A percentile compares a stretch with the other conserved stretches of the same genome.
These are phyloP conservation scores for Mimosa pudica DNA, from an alignment of 306 rosid genomes.

Conservation along the genomic window DNA sequence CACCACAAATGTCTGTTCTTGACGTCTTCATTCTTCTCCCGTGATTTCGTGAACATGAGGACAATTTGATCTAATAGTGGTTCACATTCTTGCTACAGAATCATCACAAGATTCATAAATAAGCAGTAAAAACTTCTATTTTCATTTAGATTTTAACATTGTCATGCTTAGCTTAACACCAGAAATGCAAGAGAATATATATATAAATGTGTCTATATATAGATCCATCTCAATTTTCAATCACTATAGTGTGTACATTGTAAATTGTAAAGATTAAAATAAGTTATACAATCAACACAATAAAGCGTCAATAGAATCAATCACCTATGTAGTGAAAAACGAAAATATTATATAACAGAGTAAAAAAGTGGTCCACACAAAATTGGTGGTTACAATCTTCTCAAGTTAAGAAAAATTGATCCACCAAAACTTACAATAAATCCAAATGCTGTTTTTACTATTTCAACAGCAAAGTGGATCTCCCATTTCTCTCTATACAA, in stretches of 20 bases:
- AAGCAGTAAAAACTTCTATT: not conserved
- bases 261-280: not conserved
- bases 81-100: not conserved
- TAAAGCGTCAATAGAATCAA: no score
- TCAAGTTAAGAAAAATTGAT: conserved; percentile 27
- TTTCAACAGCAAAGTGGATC: conserved; percentile 28
- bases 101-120: not conserved
- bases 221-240: conserved; percentile 6
- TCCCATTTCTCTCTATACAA: conserved; percentile 17
- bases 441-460: conserved; percentile 28
- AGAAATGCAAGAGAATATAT: not conserved
- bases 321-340: not conserved
- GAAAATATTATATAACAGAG: conserved; percentile 4
- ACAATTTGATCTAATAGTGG: not conserved
- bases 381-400: conserved; percentile 19
- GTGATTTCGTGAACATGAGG: not conserved
- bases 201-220: no score
- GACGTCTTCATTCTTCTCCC: not conserved
- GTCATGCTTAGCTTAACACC: not conserved
- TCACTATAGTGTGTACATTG: not conserved
- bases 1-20: not conserved
- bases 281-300: not conserved
- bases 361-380: not conserved
- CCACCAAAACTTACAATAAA: conserved; percentile 20
- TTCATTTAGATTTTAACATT: not conserved